Evolutionary conservation across 306 rosid genomes (phyloP).

Genomic region (Lathyrus sativus): DNA sequence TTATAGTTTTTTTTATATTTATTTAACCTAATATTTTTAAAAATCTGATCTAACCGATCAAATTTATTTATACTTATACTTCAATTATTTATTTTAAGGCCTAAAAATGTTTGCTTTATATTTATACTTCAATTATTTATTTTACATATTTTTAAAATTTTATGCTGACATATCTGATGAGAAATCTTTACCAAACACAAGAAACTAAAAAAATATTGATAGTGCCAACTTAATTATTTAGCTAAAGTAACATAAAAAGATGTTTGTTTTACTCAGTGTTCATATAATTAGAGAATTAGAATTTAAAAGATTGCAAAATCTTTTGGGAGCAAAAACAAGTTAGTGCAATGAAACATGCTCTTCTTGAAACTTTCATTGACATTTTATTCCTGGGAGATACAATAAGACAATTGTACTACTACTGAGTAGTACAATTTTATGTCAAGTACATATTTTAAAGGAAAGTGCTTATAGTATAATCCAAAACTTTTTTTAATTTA

Average conservation of each 20-base stretch:
- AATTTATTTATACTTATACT: no score
- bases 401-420: conserved; percentile 26
- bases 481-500: conserved; percentile 3
- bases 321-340: neutral
- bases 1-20: no score
- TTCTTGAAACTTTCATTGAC: conserved; percentile 24
- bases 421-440: neutral
- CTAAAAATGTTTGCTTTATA: no score
- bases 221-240: neutral
- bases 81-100: no score
- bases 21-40: no score
- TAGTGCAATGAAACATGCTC: neutral
- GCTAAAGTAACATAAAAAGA: neutral
- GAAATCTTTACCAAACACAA: neutral
- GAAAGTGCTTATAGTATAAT: neutral
- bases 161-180: neutral
- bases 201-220: neutral
- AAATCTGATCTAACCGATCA: no score
- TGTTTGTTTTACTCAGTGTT: neutral
- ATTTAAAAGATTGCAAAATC: no score
- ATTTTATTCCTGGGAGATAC: conserved; percentile 14
- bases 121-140: no score
- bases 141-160: neutral
- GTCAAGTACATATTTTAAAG: neutral
- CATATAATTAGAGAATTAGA: neutral